Evolutionary conservation across 2,329 filamentous ascomycete genomes (phyloP), one percentile per base, ranked within the genome.

Genomic region (Verticillium dahliae): DNA sequence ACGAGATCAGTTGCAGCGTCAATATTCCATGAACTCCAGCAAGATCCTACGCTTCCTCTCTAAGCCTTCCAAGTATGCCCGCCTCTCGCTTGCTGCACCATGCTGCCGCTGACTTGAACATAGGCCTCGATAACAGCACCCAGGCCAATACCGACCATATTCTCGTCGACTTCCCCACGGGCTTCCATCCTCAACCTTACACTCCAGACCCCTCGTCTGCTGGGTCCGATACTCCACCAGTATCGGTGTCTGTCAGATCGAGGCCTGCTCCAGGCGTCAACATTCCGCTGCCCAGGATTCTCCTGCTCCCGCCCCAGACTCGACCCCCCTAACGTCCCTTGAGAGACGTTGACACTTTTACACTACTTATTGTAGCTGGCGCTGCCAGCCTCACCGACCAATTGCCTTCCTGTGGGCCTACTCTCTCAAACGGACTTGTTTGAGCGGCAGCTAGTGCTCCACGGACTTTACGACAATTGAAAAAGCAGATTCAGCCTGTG

Each of bases 391-490:
- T 84, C 81, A 77, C 78, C 72, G 69, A 71, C 77, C 76, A 76
- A 78, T 81, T 80, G 82, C 84, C 81, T 78, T 85, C 83, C 85
- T 86, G 90, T 95, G 92, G 91, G 92, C 91, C 92, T 95, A 92
- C 91, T 95, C 90, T 93, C 91, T 93, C 91, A 90, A 87, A 85
- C 92, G 90, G 84, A 90, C 93, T 93, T 91, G 91, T 94, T 92
- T 96, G 91, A 87, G 91, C 85, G 87, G 90, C 88, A 96, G 92
- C 92, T 90, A 92, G 92, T 91, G 92, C 92, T 95, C 90, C 90
- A 90, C 88, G 84, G 85, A 86, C 82, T 81, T 68, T 69, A 63
- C 58, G 34, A 59, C 35, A 45, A 59, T 58, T 60, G 34, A 18
- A 18, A 56, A 41, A 55, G n/a, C 41, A 65, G 60, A 60, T 60